A percentile compares a stretch with the other conserved stretches of the same genome.
phyloP scores from a whole-genome alignment of 1,139 yeast genomes.

The Candida tropicalis region DNA sequence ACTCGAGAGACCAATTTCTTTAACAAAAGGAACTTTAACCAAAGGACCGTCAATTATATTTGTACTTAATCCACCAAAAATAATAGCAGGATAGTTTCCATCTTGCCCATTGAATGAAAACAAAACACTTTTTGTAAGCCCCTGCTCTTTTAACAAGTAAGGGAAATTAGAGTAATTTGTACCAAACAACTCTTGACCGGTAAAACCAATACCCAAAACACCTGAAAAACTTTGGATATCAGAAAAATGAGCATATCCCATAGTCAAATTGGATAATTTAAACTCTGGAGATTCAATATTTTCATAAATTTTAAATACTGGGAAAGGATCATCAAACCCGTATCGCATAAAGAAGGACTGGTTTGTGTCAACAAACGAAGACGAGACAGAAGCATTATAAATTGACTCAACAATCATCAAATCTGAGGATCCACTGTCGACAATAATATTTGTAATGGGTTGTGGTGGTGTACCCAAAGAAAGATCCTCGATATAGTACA shows the following conservation, averaged over 20 bases:
- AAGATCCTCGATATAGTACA: constrained; percentile 19
- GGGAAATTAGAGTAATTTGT: constrained; percentile 21
- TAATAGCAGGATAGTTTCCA: constrained; percentile 14
- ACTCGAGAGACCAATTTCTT: constrained; percentile 1
- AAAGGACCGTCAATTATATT: constrained; percentile 21
- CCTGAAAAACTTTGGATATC: constrained; percentile 15
- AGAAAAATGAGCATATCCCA: constrained; percentile 11
- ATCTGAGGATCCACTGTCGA: constrained; percentile 30
- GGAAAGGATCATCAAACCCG: constrained; percentile 21
- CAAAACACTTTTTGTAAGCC: constrained; percentile 16
- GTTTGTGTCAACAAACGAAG: constrained; percentile 15
- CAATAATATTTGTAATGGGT: constrained; percentile 15
- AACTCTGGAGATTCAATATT: constrained; percentile 12
- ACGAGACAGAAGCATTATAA: constrained; percentile 17
- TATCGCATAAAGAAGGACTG: constrained; percentile 15
- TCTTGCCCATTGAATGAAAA: constrained; percentile 21
- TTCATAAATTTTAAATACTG: constrained; percentile 16
- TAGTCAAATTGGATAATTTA: constrained; percentile 9
- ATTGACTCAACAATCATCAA: constrained; percentile 18
- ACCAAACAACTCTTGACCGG: constrained; percentile 16
- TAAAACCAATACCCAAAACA: constrained; percentile 26
- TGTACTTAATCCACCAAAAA: constrained; percentile 28
- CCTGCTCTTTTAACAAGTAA: constrained; percentile 17
- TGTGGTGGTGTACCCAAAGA: constrained; percentile 22
- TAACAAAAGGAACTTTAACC: constrained; percentile 20